These are phyloP conservation scores for Penicillium lividum DNA, from an alignment of 495 filamentous ascomycete genomes.

Conservation along the genomic window DNA sequence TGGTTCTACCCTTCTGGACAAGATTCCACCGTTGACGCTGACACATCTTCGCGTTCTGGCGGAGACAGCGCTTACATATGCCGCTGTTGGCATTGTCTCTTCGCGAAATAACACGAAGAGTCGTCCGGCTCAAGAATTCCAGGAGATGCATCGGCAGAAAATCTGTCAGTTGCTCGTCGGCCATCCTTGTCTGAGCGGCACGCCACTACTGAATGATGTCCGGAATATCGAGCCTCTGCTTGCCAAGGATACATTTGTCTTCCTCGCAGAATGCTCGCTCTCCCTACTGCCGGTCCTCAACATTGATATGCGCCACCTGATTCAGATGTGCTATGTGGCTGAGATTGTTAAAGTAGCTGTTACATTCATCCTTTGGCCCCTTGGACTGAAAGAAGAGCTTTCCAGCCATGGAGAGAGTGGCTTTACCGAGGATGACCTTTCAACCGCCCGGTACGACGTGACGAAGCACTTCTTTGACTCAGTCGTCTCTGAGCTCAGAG, in stretches of 20 bases:
- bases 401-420: slow-evolving; percentile 35
- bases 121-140: slow-evolving; percentile 64
- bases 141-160: slow-evolving; percentile 68
- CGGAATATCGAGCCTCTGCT: slow-evolving; percentile 68
- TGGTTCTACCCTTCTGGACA: slow-evolving; percentile 77
- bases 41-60: slow-evolving; percentile 89
- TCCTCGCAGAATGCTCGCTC: slow-evolving; percentile 72
- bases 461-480: slow-evolving; percentile 46
- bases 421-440: slow-evolving; percentile 28
- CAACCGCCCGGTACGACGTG: slow-evolving; percentile 30
- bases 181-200: slow-evolving; percentile 47
- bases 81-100: slow-evolving; percentile 70
- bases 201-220: slow-evolving; percentile 42
- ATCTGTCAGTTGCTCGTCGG: slow-evolving; percentile 73
- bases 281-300: slow-evolving; percentile 70
- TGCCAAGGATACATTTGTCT: slow-evolving; percentile 77
- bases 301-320: slow-evolving; percentile 76
- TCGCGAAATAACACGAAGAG: slow-evolving; percentile 54
- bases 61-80: slow-evolving; percentile 84
- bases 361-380: slow-evolving; percentile 47
- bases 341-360: slow-evolving; percentile 79
- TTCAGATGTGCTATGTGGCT: slow-evolving; percentile 87
- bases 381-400: slow-evolving; percentile 44
- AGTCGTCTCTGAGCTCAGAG: slow-evolving; percentile 43
- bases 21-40: slow-evolving; percentile 75